These are phyloP conservation scores for Williopsis jadinii DNA, from an alignment of 1,139 yeast genomes.

Conservation along the genomic window DNA sequence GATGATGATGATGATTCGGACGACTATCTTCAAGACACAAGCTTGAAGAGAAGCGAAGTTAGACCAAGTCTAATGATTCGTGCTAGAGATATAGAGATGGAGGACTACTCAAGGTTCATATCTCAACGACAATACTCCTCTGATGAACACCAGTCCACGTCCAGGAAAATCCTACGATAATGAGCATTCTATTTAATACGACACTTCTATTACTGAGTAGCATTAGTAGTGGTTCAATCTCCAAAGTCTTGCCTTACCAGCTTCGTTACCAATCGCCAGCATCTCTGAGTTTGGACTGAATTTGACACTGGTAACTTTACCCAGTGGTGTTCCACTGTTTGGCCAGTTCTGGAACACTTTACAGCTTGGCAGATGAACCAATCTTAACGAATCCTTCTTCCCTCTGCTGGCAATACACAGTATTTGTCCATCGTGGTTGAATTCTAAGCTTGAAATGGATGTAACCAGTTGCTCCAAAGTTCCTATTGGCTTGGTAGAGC, in stretches of 20 bases:
- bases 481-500: slow-evolving; percentile 41
- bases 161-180: neutral
- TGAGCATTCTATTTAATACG: neutral
- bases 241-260: slow-evolving; percentile 89
- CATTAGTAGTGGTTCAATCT: slow-evolving; percentile 63
- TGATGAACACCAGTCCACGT: neutral
- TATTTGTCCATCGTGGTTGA: slow-evolving; percentile 86
- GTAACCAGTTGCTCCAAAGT: slow-evolving; percentile 77
- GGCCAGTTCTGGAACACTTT: slow-evolving; percentile 95
- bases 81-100: slow-evolving; percentile 19
- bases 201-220: neutral
- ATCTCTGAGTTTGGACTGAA: slow-evolving; percentile 81
- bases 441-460: slow-evolving; percentile 63
- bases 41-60: slow-evolving; percentile 3
- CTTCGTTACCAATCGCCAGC: slow-evolving; percentile 85
- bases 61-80: slow-evolving; percentile 17
- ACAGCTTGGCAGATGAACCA: slow-evolving; percentile 85
- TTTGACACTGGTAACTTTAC: slow-evolving; percentile 76
- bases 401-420: slow-evolving; percentile 82
- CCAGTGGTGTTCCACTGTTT: slow-evolving; percentile 91
- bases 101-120: slow-evolving; percentile 18
- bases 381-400: slow-evolving; percentile 75
- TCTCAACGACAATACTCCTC: neutral
- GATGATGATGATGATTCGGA: slow-evolving; percentile 2
- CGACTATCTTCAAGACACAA: neutral